These are phyloP conservation scores for Lactifluus subvellereus DNA, from an alignment of 768 basidiomycete genomes.

Conservation along the genomic window DNA sequence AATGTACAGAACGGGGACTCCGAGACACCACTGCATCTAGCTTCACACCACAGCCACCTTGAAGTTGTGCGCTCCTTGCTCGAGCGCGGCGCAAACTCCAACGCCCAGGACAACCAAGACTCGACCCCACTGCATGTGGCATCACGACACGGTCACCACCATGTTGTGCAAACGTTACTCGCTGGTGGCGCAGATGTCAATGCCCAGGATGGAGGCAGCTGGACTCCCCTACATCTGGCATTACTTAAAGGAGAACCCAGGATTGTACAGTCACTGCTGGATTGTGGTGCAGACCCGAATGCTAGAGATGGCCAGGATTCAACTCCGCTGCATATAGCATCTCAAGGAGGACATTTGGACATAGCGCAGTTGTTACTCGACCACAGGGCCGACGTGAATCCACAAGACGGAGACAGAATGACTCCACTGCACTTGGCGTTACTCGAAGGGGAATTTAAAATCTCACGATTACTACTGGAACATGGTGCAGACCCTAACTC, in stretches of 20 bases:
- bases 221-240: neutral
- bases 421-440: neutral
- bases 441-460: neutral
- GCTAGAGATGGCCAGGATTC: neutral
- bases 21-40: neutral
- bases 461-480: neutral
- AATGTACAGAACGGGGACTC: neutral
- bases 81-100: neutral
- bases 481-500: neutral
- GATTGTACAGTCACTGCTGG: neutral
- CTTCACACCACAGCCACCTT: neutral
- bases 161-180: neutral
- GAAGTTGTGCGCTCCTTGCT: neutral
- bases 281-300: neutral
- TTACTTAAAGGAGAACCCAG: neutral
- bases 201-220: neutral
- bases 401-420: neutral
- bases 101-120: neutral
- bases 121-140: neutral
- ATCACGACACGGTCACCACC: neutral
- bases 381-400: neutral
- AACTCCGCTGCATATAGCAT: slow-evolving; percentile 1
- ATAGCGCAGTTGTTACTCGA: neutral
- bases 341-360: neutral
- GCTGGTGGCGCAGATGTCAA: neutral